Percentiles rank a stretch among this genome's conserved stretches.
These are phyloP conservation scores for Rutstroemia sp. DNA, from an alignment of 2,329 filamentous ascomycete species.

Conservation along the genomic window DNA sequence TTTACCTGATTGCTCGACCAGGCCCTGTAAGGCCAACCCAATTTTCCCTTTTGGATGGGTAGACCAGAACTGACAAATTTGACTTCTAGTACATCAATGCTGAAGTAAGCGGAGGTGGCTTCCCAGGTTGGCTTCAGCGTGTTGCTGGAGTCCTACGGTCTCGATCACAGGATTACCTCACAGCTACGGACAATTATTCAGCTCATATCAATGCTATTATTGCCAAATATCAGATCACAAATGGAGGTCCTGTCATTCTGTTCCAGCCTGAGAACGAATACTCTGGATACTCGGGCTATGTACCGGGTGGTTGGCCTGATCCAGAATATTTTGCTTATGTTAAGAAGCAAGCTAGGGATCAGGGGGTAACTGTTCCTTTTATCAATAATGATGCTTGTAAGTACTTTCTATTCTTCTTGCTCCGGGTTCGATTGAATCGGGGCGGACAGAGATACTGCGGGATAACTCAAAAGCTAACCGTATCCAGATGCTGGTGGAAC, in stretches of 20 bases:
- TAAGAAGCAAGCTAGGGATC: slow-evolving; percentile 57
- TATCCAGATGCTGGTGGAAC: slow-evolving; percentile 16
- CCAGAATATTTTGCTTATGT: slow-evolving; percentile 64
- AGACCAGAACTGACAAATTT: background rate
- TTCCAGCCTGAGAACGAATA: slow-evolving; percentile 83
- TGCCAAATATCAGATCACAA: slow-evolving; percentile 71
- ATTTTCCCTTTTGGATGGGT: background rate
- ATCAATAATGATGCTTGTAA: slow-evolving; percentile 63
- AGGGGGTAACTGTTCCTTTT: slow-evolving; percentile 65
- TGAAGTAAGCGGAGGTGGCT: slow-evolving; percentile 68
- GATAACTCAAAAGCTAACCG: slow-evolving; percentile 1
- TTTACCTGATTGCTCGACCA: slow-evolving; percentile 62
- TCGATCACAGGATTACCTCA: slow-evolving; percentile 51
- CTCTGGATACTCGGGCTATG: slow-evolving; percentile 39
- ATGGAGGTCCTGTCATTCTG: slow-evolving; percentile 72
- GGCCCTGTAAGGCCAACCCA: slow-evolving; percentile 20
- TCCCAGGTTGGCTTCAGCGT: slow-evolving; percentile 71
- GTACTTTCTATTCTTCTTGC: slow-evolving; percentile 1
- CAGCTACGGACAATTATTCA: slow-evolving; percentile 57
- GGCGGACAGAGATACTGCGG: background rate
- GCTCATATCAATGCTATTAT: slow-evolving; percentile 55
- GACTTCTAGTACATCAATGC: slow-evolving; percentile 64
- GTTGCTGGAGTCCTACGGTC: slow-evolving; percentile 59
- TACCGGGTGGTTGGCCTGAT: slow-evolving; percentile 52
- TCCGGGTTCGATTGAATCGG: background rate